Evolutionary conservation across 768 basidiomycete genomes (phyloP).

Genomic region (Cyathus striatus): DNA sequence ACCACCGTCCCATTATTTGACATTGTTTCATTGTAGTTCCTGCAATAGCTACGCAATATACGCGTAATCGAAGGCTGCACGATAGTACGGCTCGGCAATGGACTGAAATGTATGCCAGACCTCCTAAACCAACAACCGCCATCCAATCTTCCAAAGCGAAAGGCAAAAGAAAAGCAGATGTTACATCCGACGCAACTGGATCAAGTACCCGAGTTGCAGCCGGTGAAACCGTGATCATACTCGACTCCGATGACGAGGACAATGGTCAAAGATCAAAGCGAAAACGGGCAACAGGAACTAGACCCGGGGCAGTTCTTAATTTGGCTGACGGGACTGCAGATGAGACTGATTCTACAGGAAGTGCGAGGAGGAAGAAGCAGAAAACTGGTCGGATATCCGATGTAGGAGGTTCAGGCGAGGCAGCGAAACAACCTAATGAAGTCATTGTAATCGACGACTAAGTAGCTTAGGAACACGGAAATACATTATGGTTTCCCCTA

Average conservation of each 20-base stretch:
- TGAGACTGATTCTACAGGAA: background rate
- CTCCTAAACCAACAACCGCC: slow-evolving; percentile 28
- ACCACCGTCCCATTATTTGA: background rate
- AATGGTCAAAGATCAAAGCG: slow-evolving; percentile 9
- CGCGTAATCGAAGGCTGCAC: slow-evolving; percentile 60
- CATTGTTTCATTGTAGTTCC: slow-evolving; percentile 42
- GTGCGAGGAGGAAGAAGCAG: slow-evolving; percentile 3
- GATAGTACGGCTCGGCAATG: slow-evolving; percentile 76
- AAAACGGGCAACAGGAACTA: background rate
- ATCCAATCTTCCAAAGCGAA: slow-evolving; percentile 21
- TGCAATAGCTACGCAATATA: slow-evolving; percentile 65
- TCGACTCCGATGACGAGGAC: slow-evolving; percentile 25
- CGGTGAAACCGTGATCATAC: slow-evolving; percentile 17
- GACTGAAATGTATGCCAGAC: slow-evolving; percentile 68
- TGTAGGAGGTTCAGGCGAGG: background rate
- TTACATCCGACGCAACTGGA: background rate
- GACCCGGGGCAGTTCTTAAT: slow-evolving; percentile 1
- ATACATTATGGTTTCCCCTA: no score
- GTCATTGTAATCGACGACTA: background rate
- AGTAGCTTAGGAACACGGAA: background rate
- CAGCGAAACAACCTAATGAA: background rate
- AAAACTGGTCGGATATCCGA: slow-evolving; percentile 1
- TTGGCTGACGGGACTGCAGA: slow-evolving; percentile 1
- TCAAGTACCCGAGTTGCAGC: background rate
- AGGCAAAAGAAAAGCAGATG: slow-evolving; percentile 11